These are phyloP conservation scores for Verticillium tricorpus DNA, from an alignment of 2,329 filamentous ascomycete genomes.

Conservation along the genomic window DNA sequence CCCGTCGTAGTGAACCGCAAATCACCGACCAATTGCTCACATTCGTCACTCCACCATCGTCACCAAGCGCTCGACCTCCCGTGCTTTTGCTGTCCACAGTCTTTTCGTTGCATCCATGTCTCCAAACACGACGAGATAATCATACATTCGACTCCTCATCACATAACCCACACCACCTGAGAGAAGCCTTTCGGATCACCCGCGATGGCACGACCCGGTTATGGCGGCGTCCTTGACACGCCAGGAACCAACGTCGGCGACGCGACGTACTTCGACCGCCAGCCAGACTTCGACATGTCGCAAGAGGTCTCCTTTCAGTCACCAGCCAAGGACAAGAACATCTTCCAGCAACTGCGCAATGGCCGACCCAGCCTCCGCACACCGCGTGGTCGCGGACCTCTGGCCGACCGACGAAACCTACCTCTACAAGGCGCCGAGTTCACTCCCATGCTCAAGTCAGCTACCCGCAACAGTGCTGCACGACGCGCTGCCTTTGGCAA, in stretches of 20 bases:
- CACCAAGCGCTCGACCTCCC: neutral
- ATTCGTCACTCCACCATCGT: neutral
- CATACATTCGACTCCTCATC: neutral
- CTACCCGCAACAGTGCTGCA: constrained; percentile 63
- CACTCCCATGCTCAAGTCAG: constrained; percentile 84
- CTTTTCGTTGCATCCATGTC: constrained; percentile 1
- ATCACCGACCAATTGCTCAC: neutral
- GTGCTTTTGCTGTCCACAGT: constrained; percentile 6
- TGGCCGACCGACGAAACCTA: constrained; percentile 69
- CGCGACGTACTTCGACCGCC: constrained; percentile 70
- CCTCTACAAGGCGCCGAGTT: constrained; percentile 75
- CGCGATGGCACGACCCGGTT: constrained; percentile 62
- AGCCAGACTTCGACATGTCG: constrained; percentile 75
- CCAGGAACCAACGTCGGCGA: constrained; percentile 82
- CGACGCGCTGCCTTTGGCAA: constrained; percentile 54
- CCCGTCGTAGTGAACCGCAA: neutral
- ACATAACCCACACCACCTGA: neutral
- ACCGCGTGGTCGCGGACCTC: constrained; percentile 66
- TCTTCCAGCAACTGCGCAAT: constrained; percentile 71
- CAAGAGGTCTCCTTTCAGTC: constrained; percentile 84
- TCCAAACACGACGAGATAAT: neutral
- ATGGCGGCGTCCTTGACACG: constrained; percentile 67
- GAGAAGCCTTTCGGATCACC: constrained; percentile 7
- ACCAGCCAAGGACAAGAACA: constrained; percentile 69
- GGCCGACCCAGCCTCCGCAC: constrained; percentile 64